phyloP scores from a whole-genome alignment of 345 rosid species.

The Erysimum cheiranthoides region DNA sequence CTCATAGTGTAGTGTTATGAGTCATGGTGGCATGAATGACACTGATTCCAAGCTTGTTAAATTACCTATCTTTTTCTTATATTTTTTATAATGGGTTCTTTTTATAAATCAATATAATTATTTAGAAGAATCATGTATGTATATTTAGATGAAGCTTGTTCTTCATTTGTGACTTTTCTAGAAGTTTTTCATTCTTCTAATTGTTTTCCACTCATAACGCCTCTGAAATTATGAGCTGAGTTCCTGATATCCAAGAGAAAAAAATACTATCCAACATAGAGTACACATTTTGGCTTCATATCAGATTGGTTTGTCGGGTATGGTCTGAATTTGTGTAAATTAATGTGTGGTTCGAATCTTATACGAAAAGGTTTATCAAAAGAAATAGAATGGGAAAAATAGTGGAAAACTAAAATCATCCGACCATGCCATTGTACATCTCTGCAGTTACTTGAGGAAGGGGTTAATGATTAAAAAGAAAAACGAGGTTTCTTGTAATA shows the following conservation, averaged over 20 bases:
- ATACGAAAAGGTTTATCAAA: neutral
- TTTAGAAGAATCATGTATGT: conserved; percentile 12
- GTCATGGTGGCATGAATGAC: conserved; percentile 21
- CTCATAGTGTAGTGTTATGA: conserved; percentile 27
- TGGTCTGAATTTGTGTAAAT: neutral
- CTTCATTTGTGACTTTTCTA: conserved; percentile 6
- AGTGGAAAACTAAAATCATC: too few relatives aligned
- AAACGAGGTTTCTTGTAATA: neutral
- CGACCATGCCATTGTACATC: neutral
- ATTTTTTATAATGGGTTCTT: neutral
- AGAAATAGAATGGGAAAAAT: too few relatives aligned
- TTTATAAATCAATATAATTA: neutral
- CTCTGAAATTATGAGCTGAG: neutral
- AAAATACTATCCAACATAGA: too few relatives aligned
- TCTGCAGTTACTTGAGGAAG: conserved; percentile 26
- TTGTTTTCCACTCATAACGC: neutral
- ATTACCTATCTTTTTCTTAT: neutral
- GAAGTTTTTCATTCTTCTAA: neutral
- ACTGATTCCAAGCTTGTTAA: conserved; percentile 25
- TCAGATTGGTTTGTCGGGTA: neutral
- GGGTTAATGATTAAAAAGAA: neutral
- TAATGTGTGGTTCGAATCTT: neutral
- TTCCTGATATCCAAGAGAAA: too few relatives aligned
- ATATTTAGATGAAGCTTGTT: neutral
- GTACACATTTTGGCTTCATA: neutral